Conservation (phyloP, 345 rosid genomes). For the Hypericum perforatum region DNA sequence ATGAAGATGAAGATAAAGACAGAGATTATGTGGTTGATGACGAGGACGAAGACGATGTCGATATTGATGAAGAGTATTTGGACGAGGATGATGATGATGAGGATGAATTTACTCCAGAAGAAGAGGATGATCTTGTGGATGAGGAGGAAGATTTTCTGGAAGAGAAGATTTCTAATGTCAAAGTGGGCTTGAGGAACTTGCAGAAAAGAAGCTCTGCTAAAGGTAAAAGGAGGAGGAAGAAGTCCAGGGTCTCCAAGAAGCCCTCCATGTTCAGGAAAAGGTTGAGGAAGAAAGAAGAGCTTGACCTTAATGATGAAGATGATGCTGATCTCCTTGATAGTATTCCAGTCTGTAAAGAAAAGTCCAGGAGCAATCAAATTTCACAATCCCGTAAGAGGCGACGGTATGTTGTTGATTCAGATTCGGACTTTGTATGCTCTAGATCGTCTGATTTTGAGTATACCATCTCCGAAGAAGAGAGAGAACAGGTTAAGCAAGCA, state of each 20-base stretch:
- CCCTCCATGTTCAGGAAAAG: conserved; percentile 35
- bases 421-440: conserved; percentile 54
- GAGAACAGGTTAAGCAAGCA: conserved; percentile 83
- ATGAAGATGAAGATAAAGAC: conserved; percentile 3
- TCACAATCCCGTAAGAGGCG: conserved; percentile 28
- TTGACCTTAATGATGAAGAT: conserved; percentile 28
- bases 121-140: conserved; percentile 34
- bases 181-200: conserved; percentile 25
- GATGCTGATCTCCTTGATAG: conserved; percentile 44
- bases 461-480: conserved; percentile 93
- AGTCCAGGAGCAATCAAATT: conserved; percentile 21
- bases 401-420: conserved; percentile 41
- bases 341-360: conserved; percentile 26
- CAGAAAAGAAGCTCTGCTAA: conserved; percentile 26
- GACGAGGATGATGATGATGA: conserved; percentile 37
- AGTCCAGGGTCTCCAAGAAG: conserved; percentile 27
- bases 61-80: conserved; percentile 31
- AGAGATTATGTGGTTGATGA: conserved; percentile 7
- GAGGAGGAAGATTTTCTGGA: conserved; percentile 50
- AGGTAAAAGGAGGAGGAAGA: conserved; percentile 35
- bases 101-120: conserved; percentile 49
- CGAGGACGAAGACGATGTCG: conserved; percentile 23
- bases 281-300: conserved; percentile 36
- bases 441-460: conserved; percentile 65
- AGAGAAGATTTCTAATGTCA: conserved; percentile 26